Percentiles rank a stretch among this genome's conserved stretches.
These are phyloP conservation scores for Chlamydomonas asymmetrica DNA, from an alignment of 139 green algal genomes.

Conservation along the genomic window DNA sequence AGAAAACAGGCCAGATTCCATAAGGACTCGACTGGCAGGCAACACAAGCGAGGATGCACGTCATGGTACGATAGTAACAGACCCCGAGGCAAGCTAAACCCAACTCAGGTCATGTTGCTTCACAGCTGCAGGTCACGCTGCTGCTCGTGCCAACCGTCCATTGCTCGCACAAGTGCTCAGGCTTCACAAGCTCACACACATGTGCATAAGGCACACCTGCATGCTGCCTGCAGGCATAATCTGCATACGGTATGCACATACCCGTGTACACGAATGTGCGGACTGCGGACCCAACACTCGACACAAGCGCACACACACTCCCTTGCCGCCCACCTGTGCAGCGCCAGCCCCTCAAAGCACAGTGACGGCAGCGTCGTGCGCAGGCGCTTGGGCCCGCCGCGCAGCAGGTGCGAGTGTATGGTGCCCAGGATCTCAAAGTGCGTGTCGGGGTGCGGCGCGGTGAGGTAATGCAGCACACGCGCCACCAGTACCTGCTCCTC, in stretches of 20 bases:
- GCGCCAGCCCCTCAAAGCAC: conserved; percentile 68
- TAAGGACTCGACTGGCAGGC: no score
- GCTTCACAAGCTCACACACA: no score
- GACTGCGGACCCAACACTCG: neutral
- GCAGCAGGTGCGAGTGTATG: conserved; percentile 53
- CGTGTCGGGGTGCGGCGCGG: conserved; percentile 45
- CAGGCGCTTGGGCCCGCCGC: conserved; percentile 72
- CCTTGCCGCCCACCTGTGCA: conserved; percentile 20
- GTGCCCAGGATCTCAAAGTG: conserved; percentile 75
- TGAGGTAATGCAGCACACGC: conserved; percentile 85
- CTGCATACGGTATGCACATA: neutral
- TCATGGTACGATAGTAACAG: no score
- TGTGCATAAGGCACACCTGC: no score
- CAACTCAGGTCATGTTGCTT: no score
- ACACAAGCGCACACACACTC: neutral
- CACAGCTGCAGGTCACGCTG: no score
- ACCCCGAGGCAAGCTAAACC: no score
- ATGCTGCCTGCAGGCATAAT: neutral
- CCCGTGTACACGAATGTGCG: neutral
- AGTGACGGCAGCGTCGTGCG: conserved; percentile 81
- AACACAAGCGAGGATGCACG: no score
- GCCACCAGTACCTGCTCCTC: conserved; percentile 91
- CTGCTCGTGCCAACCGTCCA: no score
- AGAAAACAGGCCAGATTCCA: no score
- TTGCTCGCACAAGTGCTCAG: no score